Conservation (phyloP, 192 early-diverging fungal species). For the Coemansia sp. region DNA sequence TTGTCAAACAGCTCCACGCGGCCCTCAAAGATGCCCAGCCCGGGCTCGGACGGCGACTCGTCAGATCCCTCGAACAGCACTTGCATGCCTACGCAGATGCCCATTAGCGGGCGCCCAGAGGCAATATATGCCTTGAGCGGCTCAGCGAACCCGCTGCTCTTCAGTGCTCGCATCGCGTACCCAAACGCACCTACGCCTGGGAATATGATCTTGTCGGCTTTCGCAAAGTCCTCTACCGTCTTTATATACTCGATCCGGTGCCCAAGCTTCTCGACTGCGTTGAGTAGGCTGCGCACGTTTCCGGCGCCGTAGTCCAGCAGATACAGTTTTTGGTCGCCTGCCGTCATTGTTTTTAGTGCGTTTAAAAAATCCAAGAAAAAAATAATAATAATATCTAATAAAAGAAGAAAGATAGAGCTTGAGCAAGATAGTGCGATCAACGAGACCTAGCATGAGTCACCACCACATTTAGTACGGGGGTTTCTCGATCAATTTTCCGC, state of each 20-base stretch:
- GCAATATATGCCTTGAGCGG: constrained; percentile 82
- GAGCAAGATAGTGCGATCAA: neutral
- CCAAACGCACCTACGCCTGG: constrained; percentile 99
- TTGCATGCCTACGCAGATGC: constrained; percentile 99
- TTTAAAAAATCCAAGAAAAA: neutral
- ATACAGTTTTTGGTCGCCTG: constrained; percentile 53
- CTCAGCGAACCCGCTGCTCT: constrained; percentile 72
- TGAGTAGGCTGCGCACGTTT: constrained; percentile 95
- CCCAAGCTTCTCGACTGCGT: constrained; percentile 90
- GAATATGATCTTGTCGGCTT: constrained; percentile 97
- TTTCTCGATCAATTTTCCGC: neutral
- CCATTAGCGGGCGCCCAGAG: constrained; percentile 91
- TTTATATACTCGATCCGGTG: constrained; percentile 78
- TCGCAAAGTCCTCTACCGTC: constrained; percentile 75
- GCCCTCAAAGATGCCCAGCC: constrained; percentile 83
- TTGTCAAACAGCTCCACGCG: constrained; percentile 66
- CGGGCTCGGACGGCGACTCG: constrained; percentile 76
- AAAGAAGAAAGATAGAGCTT: neutral
- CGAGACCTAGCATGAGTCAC: neutral
- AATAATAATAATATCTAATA: neutral
- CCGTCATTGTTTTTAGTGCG: neutral
- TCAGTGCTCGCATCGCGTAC: constrained; percentile 79
- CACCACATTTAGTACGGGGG: neutral
- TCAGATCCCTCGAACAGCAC: constrained; percentile 88
- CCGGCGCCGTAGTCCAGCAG: constrained; percentile 99